phyloP scores from a whole-genome alignment of 2,329 filamentous ascomycete species.

The Aspergillus hiratsukae region DNA sequence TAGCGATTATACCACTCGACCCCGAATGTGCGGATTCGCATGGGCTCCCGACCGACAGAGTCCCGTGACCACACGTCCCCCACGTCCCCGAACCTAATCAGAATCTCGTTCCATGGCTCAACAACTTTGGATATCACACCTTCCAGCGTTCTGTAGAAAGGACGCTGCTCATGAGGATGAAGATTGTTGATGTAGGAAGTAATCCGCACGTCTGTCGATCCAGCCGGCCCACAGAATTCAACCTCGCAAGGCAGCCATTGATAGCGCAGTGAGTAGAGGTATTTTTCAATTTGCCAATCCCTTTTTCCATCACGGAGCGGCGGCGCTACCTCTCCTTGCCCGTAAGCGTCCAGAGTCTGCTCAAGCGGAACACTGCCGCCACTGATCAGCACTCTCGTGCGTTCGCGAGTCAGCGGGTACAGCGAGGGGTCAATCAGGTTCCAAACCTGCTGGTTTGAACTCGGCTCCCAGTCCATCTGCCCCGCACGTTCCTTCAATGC shows the following conservation, averaged over 20 bases:
- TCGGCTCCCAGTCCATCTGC: background rate
- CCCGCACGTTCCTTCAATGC: background rate
- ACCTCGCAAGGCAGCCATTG: slow-evolving; percentile 14
- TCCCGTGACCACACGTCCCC: background rate
- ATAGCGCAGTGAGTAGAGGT: slow-evolving; percentile 6
- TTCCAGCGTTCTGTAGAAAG: slow-evolving; percentile 4
- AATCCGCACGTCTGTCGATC: slow-evolving; percentile 6
- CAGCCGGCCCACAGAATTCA: slow-evolving; percentile 5
- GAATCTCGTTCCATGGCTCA: slow-evolving; percentile 6
- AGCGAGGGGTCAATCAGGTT: background rate
- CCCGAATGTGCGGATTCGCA: slow-evolving; percentile 5
- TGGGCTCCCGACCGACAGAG: background rate
- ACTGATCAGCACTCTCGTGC: background rate
- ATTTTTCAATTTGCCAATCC: background rate
- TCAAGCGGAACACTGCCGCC: background rate
- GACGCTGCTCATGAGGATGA: slow-evolving; percentile 1
- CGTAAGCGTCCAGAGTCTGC: background rate
- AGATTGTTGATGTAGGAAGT: slow-evolving; percentile 10
- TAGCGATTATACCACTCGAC: slow-evolving; percentile 7
- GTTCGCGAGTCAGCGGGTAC: background rate
- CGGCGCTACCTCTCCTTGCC: background rate
- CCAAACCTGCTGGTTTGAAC: background rate
- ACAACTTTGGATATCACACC: slow-evolving; percentile 1
- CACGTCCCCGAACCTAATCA: background rate
- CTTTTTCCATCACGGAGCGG: background rate